Conservation (phyloP, 352 stramenopile genomes). For the Elongisporangium undulatum region DNA sequence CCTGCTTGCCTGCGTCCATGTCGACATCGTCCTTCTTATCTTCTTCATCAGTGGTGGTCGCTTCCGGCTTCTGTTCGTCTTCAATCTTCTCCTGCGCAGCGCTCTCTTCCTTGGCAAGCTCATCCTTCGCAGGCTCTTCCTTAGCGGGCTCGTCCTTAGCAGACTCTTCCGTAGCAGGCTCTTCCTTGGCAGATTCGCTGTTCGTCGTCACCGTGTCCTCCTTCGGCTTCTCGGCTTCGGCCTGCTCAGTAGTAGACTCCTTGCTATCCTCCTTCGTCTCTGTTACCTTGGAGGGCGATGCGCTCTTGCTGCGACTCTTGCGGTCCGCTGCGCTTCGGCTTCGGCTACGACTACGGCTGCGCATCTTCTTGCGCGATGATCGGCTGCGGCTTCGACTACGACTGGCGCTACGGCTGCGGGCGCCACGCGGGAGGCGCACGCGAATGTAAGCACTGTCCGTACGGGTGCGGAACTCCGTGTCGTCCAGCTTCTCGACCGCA, state of each 20-base stretch:
- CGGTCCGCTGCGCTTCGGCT: conserved; percentile 12
- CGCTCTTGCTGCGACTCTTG: conserved; percentile 22
- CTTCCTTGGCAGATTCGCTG: neutral
- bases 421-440: conserved; percentile 23
- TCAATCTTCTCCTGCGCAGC: conserved; percentile 6
- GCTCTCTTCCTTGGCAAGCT: conserved; percentile 8
- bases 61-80: conserved; percentile 9
- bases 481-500: conserved; percentile 61
- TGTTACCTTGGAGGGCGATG: conserved; percentile 10
- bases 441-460: conserved; percentile 49
- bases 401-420: conserved; percentile 35
- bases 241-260: conserved; percentile 12
- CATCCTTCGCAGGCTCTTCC: neutral
- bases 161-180: conserved; percentile 5
- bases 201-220: conserved; percentile 2
- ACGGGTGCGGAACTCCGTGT: conserved; percentile 49
- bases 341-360: conserved; percentile 23
- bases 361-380: conserved; percentile 25
- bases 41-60: conserved; percentile 13
- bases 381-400: conserved; percentile 21
- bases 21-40: conserved; percentile 3
- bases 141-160: conserved; percentile 5
- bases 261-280: conserved; percentile 11
- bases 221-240: conserved; percentile 11
- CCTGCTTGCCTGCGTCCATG: conserved; percentile 10